A percentile compares a stretch with the other conserved stretches of the same genome.
These are phyloP conservation scores for Coemansia asiatica DNA, from an alignment of 192 early-diverging fungal genomes.

Conservation along the genomic window DNA sequence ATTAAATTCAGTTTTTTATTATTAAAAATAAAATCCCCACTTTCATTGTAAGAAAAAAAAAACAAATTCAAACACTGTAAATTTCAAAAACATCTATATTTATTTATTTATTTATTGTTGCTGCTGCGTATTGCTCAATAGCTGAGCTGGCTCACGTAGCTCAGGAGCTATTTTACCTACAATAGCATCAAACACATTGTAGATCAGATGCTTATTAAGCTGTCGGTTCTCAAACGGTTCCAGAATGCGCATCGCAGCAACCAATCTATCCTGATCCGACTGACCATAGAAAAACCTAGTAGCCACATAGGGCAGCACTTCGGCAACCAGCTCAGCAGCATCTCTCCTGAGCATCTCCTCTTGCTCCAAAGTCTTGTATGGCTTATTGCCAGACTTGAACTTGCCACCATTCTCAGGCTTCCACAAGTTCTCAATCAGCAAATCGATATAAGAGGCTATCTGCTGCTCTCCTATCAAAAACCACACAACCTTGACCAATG, in stretches of 20 bases:
- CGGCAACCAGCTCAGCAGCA: slow-evolving; percentile 43
- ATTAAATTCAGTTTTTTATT: neutral
- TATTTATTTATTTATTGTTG: no score
- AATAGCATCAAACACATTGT: slow-evolving; percentile 48
- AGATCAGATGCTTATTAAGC: slow-evolving; percentile 54
- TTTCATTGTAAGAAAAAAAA: neutral
- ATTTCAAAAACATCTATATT: no score
- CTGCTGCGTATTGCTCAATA: neutral
- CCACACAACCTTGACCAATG: slow-evolving; percentile 41
- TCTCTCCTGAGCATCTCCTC: slow-evolving; percentile 41
- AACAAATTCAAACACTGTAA: neutral
- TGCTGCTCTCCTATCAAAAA: slow-evolving; percentile 49
- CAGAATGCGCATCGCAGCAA: slow-evolving; percentile 45
- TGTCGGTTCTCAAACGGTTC: slow-evolving; percentile 55
- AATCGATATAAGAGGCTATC: slow-evolving; percentile 31
- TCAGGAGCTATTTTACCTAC: slow-evolving; percentile 53
- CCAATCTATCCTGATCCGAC: slow-evolving; percentile 29
- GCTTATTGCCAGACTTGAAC: slow-evolving; percentile 32
- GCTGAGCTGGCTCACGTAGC: slow-evolving; percentile 16
- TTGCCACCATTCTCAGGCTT: slow-evolving; percentile 42
- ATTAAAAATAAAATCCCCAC: neutral
- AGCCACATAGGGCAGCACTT: slow-evolving; percentile 45
- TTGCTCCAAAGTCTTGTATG: slow-evolving; percentile 53
- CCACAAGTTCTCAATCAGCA: slow-evolving; percentile 41
- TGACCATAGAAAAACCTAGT: slow-evolving; percentile 47